phyloP scores from a whole-genome alignment of 2,329 filamentous ascomycete genomes.

The Leptographium flavum region DNA sequence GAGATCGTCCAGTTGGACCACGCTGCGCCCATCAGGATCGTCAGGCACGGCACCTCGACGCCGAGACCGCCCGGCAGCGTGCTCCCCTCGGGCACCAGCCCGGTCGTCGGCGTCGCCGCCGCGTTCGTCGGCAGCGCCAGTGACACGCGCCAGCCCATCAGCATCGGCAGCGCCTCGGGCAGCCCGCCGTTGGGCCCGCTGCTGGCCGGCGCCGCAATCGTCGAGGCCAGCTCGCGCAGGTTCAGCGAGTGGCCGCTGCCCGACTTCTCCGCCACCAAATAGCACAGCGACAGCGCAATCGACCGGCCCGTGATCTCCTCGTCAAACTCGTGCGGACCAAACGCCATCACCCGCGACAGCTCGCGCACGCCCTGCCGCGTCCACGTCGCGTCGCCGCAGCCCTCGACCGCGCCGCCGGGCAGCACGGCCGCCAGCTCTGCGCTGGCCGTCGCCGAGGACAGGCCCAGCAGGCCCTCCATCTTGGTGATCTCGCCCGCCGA shows the following conservation, averaged over 20 bases:
- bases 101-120: too few species aligned
- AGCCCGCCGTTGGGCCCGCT: not conserved
- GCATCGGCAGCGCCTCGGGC: too few species aligned
- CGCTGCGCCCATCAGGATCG: not conserved
- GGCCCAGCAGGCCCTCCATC: not conserved
- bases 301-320: not conserved
- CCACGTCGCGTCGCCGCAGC: slow-evolving; percentile 1
- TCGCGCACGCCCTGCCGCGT: not conserved
- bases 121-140: too few species aligned
- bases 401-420: not conserved
- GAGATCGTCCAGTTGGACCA: slow-evolving; percentile 5
- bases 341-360: not conserved
- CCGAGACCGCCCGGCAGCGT: not conserved
- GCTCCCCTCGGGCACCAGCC: too few species aligned
- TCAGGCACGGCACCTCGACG: not conserved
- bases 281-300: not conserved
- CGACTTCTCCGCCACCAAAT: not conserved
- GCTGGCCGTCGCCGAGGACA: not conserved
- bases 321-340: not conserved
- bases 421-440: not conserved
- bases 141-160: too few species aligned
- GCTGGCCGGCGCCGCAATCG: not conserved
- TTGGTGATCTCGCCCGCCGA: not conserved
- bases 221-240: not conserved
- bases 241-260: not conserved